Conservation (phyloP, 495 filamentous ascomycete genomes). For the Hypoxylon perforatum region DNA sequence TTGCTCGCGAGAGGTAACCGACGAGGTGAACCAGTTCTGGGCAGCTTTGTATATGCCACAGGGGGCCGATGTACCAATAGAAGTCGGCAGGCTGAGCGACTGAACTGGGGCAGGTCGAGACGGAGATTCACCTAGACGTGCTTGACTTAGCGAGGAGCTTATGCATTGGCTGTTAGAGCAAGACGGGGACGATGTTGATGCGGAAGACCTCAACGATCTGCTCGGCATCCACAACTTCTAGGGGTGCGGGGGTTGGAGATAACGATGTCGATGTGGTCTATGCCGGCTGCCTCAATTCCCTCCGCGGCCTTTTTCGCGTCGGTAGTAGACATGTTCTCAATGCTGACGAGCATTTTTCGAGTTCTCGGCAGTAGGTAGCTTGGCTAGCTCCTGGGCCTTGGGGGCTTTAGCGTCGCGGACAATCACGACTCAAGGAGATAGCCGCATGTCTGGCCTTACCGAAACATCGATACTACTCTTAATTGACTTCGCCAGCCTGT, state of each 20-base stretch:
- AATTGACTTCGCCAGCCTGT: too few species aligned
- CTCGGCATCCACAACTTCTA: constrained; percentile 25
- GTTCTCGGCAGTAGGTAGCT: neutral
- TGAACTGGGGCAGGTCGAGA: constrained; percentile 8
- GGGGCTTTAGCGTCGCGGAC: neutral
- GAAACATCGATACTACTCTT: too few species aligned
- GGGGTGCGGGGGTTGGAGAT: constrained; percentile 31
- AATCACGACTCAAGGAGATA: too few species aligned
- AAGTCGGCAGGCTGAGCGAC: constrained; percentile 9
- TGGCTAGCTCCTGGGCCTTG: neutral
- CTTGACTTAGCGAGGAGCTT: constrained; percentile 25
- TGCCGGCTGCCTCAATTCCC: constrained; percentile 5
- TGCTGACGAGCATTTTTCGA: constrained; percentile 24
- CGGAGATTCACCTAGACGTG: constrained; percentile 20
- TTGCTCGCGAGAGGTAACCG: constrained; percentile 1
- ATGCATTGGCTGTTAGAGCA: constrained; percentile 20
- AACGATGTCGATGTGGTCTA: constrained; percentile 36
- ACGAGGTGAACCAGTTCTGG: constrained; percentile 30
- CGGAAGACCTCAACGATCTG: constrained; percentile 16
- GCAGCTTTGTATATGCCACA: constrained; percentile 28
- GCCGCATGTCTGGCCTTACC: too few species aligned
- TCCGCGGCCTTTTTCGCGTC: constrained; percentile 39
- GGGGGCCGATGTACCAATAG: constrained; percentile 10
- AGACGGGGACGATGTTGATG: constrained; percentile 27
- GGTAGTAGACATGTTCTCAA: constrained; percentile 36